phyloP scores from a whole-genome alignment of 2,329 filamentous ascomycete species.

The Microdochium nivale region DNA sequence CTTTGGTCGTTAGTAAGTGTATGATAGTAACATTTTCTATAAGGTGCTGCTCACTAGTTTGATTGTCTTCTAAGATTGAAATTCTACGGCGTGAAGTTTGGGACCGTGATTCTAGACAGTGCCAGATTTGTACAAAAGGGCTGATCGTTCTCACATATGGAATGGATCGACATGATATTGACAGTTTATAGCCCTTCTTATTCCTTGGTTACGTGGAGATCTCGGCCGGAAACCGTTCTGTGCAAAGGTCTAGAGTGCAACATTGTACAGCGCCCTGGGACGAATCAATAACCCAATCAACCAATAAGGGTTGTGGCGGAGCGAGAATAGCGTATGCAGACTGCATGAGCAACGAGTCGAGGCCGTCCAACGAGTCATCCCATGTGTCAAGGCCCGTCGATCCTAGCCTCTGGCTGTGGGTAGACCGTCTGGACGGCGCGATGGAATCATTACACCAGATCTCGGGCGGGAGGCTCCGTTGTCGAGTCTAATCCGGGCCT shows the following conservation, averaged over 20 bases:
- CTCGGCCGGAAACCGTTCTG: neutral
- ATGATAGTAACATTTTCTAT: too few relatives aligned
- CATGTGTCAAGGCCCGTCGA: neutral
- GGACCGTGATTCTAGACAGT: neutral
- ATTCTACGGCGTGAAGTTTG: too few relatives aligned
- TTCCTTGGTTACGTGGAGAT: neutral
- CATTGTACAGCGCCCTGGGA: neutral
- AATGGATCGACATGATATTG: neutral
- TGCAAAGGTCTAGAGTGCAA: neutral
- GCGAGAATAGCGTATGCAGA: neutral
- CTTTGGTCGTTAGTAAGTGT: neutral
- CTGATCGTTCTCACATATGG: constrained; percentile 1
- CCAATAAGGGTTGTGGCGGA: neutral
- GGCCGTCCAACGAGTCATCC: neutral
- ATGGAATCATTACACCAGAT: neutral
- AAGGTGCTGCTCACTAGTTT: too few relatives aligned
- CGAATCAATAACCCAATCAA: neutral
- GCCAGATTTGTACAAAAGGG: constrained; percentile 6
- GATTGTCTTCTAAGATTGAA: too few relatives aligned
- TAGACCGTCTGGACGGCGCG: neutral
- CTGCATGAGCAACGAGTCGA: neutral
- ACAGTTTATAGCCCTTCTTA: neutral
- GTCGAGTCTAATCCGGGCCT: neutral
- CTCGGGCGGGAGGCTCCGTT: neutral
- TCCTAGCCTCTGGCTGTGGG: neutral